Conservation (phyloP, 179 eudicot species). For the Carnegiea gigantea region DNA sequence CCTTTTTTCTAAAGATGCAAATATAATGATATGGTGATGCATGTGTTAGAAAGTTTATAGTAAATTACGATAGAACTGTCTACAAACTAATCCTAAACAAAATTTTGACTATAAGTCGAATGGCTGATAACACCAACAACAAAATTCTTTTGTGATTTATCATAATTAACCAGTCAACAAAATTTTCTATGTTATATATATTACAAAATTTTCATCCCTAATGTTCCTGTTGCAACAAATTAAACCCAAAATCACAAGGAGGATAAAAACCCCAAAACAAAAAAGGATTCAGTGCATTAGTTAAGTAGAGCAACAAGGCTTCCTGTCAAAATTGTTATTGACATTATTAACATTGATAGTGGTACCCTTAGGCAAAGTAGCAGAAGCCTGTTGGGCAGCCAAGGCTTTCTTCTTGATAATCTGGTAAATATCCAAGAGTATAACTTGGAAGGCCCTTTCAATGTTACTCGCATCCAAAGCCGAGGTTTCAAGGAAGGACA, state of each 20-base stretch:
- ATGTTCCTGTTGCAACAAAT: background rate
- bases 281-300: background rate
- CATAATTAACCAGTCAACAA: too few species aligned
- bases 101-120: too few species aligned
- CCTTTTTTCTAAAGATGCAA: too few species aligned
- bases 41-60: too few species aligned
- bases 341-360: constrained; percentile 23
- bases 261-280: background rate
- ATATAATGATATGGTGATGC: too few species aligned
- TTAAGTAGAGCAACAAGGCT: constrained; percentile 29
- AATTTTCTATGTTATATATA: background rate
- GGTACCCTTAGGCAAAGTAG: constrained; percentile 28
- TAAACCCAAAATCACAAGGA: background rate
- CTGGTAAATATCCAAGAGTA: constrained; percentile 62
- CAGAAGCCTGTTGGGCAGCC: constrained; percentile 47
- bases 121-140: too few species aligned
- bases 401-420: constrained; percentile 72
- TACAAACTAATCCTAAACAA: too few species aligned
- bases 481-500: constrained; percentile 83
- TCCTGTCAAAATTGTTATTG: constrained; percentile 18
- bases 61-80: too few species aligned
- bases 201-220: background rate
- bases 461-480: constrained; percentile 80
- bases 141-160: too few species aligned
- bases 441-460: constrained; percentile 68